Base-by-base conservation (phyloP, 176 grass and related monocot species). In the Cenchrus purpureus region DNA sequence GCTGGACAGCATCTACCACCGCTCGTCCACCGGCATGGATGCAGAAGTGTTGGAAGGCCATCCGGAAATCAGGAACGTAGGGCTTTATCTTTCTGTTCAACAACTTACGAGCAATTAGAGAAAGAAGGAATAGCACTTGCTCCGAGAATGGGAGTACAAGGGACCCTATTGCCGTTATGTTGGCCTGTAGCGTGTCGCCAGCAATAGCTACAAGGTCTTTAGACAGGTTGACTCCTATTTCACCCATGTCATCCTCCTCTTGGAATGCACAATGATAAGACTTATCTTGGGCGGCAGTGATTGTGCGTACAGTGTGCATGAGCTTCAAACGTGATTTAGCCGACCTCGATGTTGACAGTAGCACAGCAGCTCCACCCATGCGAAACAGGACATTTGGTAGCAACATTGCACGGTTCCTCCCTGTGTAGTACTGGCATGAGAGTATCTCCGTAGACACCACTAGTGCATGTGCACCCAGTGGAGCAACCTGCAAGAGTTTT, bases 21-120 rank as follows among this genome's bases (percentile, higher is more conserved):
- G 90, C 88, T 0, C 90, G 52, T 6, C 95, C 92, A 0, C 92
- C 92, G 0, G 95, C 78, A 13, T 97, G 95, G n/a, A 97, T 92
- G 88, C 95, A 97, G 55, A 97, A 91, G 68, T 97, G 95, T 56
- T 94, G 60, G 75, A 97, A 94, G 2, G 92, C 92, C 78, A 12
- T 61, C 40, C 20, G 46, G 76, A 95, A 95, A 7, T 95, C 71
- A 0, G 90, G 93, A 2, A 93, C 60, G 46, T 81, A 77, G 0
- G 55, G 76, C 54, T 78, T 86, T n/a, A 53, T 20, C 3, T 43
- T 80, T 5, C n/a, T 20, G 13, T 22, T 65, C 9, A 79, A 2
- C 8, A 56, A n/a, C 59, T 74, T 88, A 2, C 25, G 16, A 1
- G 48, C 81, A 10, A 57, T 5, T 44, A 37, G 0, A 0, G 74